These are phyloP conservation scores for Teratosphaeria pseudoeucalypti DNA, from an alignment of 2,329 filamentous ascomycete genomes.

Conservation along the genomic window DNA sequence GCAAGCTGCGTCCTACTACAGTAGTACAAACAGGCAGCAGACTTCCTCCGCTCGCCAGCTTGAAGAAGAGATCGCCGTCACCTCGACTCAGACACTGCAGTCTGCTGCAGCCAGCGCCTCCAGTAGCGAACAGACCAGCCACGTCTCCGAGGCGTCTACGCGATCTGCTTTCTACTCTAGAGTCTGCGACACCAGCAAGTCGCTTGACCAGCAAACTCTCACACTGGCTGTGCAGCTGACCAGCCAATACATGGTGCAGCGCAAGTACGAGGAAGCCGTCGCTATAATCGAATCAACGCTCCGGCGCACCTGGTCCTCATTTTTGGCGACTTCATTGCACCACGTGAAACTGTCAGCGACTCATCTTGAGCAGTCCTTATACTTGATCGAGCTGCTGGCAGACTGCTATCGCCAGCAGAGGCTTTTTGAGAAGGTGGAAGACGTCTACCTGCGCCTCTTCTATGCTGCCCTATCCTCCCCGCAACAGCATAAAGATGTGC, in stretches of 20 bases:
- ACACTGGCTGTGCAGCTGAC: conserved; percentile 32
- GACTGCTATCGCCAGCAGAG: conserved; percentile 33
- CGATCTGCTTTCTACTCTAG: conserved; percentile 36
- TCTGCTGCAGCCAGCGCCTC: conserved; percentile 17
- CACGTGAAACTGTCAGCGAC: conserved; percentile 32
- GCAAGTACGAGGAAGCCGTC: conserved; percentile 38
- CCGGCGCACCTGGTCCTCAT: conserved; percentile 35
- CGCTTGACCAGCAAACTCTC: conserved; percentile 32
- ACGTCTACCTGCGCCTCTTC: conserved; percentile 30
- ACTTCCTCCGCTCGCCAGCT: conserved; percentile 31
- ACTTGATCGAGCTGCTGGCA: conserved; percentile 37
- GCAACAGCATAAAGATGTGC: conserved; percentile 14
- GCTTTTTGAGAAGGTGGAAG: conserved; percentile 29
- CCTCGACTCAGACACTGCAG: conserved; percentile 34
- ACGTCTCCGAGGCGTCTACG: conserved; percentile 32
- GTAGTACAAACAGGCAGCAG: conserved; percentile 26
- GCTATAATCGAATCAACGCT: conserved; percentile 37
- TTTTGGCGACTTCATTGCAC: conserved; percentile 34
- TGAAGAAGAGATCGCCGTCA: conserved; percentile 32
- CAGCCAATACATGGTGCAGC: conserved; percentile 35
- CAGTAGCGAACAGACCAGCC: conserved; percentile 26
- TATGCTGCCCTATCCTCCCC: conserved; percentile 25
- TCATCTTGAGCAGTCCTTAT: conserved; percentile 36
- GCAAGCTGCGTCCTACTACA: conserved; percentile 23
- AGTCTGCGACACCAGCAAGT: conserved; percentile 28